A percentile compares a stretch with the other conserved stretches of the same genome.
These are phyloP conservation scores for Populus hybrid DNA, from an alignment of 441 rosid species.

Conservation along the genomic window DNA sequence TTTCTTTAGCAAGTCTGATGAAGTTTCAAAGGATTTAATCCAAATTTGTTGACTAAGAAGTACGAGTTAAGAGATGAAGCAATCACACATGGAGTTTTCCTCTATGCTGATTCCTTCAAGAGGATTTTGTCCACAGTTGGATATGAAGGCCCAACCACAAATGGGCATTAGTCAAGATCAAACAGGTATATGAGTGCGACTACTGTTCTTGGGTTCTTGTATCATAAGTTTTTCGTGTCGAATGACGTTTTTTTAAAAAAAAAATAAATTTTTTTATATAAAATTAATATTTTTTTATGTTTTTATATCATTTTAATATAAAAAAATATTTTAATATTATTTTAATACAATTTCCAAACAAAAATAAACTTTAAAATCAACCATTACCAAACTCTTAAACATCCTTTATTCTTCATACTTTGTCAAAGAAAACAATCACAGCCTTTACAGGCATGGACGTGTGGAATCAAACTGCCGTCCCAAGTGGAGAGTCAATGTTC, in stretches of 20 bases:
- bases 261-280: too few species aligned
- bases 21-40: conserved; percentile 15
- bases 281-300: too few species aligned
- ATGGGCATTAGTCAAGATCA: conserved; percentile 10
- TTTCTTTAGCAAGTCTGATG: conserved; percentile 36
- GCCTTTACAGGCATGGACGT: background rate
- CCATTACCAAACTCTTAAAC: too few species aligned
- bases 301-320: too few species aligned
- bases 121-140: conserved; percentile 7
- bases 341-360: too few species aligned
- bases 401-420: background rate
- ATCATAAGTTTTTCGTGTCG: background rate
- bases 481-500: background rate
- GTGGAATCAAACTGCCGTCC: conserved; percentile 7
- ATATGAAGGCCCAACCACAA: conserved; percentile 18
- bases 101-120: conserved; percentile 4
- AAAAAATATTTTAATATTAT: too few species aligned
- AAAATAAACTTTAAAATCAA: too few species aligned
- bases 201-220: background rate
- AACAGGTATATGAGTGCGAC: background rate
- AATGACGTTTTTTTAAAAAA: too few species aligned
- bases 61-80: conserved; percentile 5
- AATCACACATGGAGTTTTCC: conserved; percentile 1
- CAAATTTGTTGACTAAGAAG: conserved; percentile 18
- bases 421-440: background rate